Percentiles rank a stretch among this genome's conserved stretches.
These are phyloP conservation scores for Gyromitra esculenta DNA, from an alignment of 2,329 filamentous ascomycete genomes.

Conservation along the genomic window DNA sequence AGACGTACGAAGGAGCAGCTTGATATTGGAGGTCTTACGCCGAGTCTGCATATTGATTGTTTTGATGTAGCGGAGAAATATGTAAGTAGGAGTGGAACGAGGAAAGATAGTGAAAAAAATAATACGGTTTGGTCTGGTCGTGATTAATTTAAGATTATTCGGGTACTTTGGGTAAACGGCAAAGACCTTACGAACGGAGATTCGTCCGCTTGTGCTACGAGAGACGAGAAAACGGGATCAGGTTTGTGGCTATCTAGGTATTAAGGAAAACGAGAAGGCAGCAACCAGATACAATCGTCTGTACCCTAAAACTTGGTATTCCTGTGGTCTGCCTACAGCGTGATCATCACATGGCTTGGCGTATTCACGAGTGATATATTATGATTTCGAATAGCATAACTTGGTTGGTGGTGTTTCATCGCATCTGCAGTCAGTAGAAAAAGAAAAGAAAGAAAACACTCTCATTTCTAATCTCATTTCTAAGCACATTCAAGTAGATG, in stretches of 20 bases:
- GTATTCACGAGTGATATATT: background rate
- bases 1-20: background rate
- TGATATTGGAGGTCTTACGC: background rate
- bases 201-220: conserved; percentile 10
- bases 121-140: background rate
- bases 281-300: no score
- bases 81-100: background rate
- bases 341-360: background rate
- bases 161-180: conserved; percentile 25
- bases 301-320: no score
- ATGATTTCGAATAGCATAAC: background rate
- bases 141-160: conserved; percentile 13
- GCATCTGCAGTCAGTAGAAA: background rate
- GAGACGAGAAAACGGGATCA: no score
- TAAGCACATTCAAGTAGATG: background rate
- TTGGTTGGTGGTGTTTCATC: background rate
- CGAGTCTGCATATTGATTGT: background rate
- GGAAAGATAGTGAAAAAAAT: background rate
- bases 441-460: background rate
- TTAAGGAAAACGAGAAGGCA: background rate
- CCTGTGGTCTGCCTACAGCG: no score
- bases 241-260: background rate
- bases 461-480: background rate
- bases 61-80: background rate
- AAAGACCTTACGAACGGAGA: background rate